phyloP scores from a whole-genome alignment of 1,139 yeast genomes.

The Suhomyces maxii region DNA sequence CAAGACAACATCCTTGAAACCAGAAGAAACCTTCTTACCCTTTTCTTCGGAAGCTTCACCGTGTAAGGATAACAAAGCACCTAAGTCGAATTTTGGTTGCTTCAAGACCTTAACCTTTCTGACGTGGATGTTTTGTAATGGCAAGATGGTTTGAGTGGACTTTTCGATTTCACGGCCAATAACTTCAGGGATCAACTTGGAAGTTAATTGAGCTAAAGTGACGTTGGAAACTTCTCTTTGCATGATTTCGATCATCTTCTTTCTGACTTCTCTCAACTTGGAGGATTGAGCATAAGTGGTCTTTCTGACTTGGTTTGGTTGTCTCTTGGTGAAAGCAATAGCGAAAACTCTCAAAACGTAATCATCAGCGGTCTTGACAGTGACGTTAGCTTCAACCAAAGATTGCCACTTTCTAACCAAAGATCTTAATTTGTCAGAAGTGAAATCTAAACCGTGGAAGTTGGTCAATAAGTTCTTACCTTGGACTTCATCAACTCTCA shows the following conservation, averaged over 20 bases:
- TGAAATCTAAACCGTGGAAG: conserved; percentile 55
- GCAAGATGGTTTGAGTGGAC: conserved; percentile 52
- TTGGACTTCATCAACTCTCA: conserved; percentile 56
- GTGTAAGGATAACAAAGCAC: conserved; percentile 85
- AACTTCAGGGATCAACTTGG: conserved; percentile 54
- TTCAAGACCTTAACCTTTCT: conserved; percentile 55
- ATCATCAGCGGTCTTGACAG: conserved; percentile 53
- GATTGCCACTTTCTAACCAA: conserved; percentile 58
- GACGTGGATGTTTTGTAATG: conserved; percentile 54
- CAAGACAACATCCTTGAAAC: conserved; percentile 90
- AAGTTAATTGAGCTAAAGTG: conserved; percentile 51
- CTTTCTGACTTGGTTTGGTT: conserved; percentile 52
- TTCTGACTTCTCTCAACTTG: conserved; percentile 52
- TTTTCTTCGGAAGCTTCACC: conserved; percentile 88
- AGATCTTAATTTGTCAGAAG: conserved; percentile 52
- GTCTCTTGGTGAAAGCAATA: conserved; percentile 56
- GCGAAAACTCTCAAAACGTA: conserved; percentile 52
- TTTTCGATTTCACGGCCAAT: conserved; percentile 56
- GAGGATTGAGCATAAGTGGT: conserved; percentile 54
- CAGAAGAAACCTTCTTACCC: conserved; percentile 82
- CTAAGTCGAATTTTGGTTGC: conserved; percentile 58
- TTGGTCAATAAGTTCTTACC: conserved; percentile 56
- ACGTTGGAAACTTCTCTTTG: conserved; percentile 54
- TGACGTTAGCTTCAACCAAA: conserved; percentile 52
- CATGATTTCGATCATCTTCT: conserved; percentile 53